These are phyloP conservation scores for Talaromyces marneffei DNA, from an alignment of 2,329 filamentous ascomycete genomes.

Conservation along the genomic window DNA sequence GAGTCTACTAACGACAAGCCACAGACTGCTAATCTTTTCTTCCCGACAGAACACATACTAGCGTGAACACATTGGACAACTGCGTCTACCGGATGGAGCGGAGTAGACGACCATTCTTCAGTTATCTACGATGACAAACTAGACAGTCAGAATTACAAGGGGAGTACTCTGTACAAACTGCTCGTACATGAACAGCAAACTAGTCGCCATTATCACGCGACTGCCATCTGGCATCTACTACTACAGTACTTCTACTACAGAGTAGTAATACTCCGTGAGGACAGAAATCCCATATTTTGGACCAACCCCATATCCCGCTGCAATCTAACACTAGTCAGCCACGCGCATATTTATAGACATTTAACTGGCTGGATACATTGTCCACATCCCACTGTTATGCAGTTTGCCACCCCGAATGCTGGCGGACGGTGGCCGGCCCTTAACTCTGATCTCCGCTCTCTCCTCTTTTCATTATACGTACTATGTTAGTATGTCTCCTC, in stretches of 20 bases:
- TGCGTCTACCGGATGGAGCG: too few species aligned
- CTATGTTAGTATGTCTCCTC: not conserved
- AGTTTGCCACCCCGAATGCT: not conserved
- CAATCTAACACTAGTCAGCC: slow-evolving; percentile 3
- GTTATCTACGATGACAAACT: not conserved
- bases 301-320: not conserved
- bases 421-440: not conserved
- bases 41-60: not conserved
- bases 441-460: not conserved
- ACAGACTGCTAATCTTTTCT: not conserved
- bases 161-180: not conserved
- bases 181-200: not conserved
- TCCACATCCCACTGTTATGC: not conserved
- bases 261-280: not conserved
- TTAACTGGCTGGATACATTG: not conserved
- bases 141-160: not conserved
- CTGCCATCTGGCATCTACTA: not conserved
- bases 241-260: too few species aligned
- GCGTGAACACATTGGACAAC: not conserved
- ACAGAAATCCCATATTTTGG: not conserved
- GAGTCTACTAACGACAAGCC: not conserved
- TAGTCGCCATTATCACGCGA: not conserved
- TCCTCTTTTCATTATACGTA: slow-evolving; percentile 5
- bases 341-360: not conserved
- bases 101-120: not conserved